Conservation (phyloP, 2,329 filamentous ascomycete species). For the Coniella vitis region DNA sequence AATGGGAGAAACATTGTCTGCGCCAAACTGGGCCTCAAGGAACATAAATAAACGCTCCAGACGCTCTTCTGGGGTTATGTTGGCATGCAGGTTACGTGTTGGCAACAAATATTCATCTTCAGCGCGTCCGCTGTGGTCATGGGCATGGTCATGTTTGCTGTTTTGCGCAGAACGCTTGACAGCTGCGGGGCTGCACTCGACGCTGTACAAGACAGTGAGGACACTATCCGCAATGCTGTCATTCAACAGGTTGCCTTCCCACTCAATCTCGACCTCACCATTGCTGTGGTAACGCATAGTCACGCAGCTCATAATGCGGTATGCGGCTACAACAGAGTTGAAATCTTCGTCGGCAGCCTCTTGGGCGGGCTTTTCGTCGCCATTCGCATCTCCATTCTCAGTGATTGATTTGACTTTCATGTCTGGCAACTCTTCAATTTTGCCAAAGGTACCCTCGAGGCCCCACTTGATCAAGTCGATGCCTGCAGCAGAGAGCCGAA, state of each 20-base stretch:
- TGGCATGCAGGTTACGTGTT: conserved; percentile 64
- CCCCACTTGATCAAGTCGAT: conserved; percentile 91
- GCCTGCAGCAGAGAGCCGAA: conserved; percentile 81
- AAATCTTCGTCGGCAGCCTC: conserved; percentile 56
- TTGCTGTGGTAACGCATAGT: conserved; percentile 69
- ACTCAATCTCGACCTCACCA: conserved; percentile 84
- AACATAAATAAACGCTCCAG: conserved; percentile 88
- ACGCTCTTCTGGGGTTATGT: conserved; percentile 65
- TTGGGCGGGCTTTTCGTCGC: no score
- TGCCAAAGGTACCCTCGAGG: conserved; percentile 87
- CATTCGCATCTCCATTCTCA: conserved; percentile 27
- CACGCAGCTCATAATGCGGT: conserved; percentile 84
- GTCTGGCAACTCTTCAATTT: conserved; percentile 63
- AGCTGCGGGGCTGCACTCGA: conserved; percentile 89
- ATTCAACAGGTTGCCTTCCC: conserved; percentile 97
- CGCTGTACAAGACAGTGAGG: conserved; percentile 83
- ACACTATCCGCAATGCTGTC: conserved; percentile 97
- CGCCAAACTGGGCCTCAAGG: conserved; percentile 91
- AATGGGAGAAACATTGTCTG: conserved; percentile 73
- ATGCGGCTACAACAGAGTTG: conserved; percentile 45
- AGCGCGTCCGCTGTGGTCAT: conserved; percentile 33
- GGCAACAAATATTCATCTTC: conserved; percentile 37
- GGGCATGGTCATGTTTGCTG: conserved; percentile 24
- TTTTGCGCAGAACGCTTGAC: conserved; percentile 65
- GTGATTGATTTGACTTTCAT: conserved; percentile 32